Conservation (phyloP, 169 alveolate species). For the Miamiensis avidus region DNA sequence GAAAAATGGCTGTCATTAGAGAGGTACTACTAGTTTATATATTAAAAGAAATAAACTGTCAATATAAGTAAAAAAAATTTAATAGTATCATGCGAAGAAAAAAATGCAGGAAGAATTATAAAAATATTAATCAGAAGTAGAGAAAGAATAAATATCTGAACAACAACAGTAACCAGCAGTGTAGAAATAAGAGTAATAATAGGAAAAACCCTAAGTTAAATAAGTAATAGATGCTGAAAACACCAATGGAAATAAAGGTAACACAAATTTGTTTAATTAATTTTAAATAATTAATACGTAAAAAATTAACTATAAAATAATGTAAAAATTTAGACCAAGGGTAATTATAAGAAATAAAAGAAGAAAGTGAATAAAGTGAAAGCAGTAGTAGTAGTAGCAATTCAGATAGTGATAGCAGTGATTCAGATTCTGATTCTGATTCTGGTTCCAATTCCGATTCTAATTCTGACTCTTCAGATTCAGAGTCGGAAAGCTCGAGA, state of each 20-base stretch:
- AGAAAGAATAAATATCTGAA: neutral
- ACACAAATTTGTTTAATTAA: too few relatives aligned
- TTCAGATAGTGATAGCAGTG: neutral
- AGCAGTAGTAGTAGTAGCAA: constrained; percentile 5
- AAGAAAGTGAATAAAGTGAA: neutral
- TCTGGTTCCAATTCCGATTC: too few relatives aligned
- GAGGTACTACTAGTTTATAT: constrained; percentile 48
- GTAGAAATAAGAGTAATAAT: too few relatives aligned
- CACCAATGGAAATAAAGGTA: too few relatives aligned
- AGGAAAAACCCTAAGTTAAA: too few relatives aligned
- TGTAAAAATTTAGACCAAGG: neutral
- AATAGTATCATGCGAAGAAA: neutral
- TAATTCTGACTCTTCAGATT: too few relatives aligned
- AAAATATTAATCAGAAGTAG: neutral
- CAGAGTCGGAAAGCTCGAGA: too few relatives aligned
- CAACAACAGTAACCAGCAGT: too few relatives aligned
- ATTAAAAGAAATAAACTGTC: constrained; percentile 1
- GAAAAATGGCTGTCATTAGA: constrained; percentile 29
- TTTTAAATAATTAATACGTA: too few relatives aligned
- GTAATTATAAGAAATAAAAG: neutral
- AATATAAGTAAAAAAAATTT: neutral
- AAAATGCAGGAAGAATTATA: neutral
- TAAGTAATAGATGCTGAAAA: too few relatives aligned
- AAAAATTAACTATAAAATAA: too few relatives aligned
- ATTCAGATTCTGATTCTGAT: neutral